Conservation (phyloP, 2,329 filamentous ascomycete genomes). For the Setomelanomma holmii region DNA sequence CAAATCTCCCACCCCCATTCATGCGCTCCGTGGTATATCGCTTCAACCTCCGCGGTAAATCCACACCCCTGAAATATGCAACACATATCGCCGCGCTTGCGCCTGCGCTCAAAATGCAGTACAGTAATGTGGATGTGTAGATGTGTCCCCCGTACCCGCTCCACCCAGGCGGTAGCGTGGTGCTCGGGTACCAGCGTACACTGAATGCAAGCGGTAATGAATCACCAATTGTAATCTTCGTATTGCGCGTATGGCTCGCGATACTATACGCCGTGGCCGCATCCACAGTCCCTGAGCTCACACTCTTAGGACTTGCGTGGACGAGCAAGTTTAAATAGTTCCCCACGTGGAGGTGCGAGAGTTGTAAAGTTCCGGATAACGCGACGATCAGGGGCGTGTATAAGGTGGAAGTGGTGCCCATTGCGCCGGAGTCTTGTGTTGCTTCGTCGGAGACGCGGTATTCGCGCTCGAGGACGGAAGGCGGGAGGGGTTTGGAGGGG, state of each 20-base stretch:
- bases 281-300: constrained; percentile 76
- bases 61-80: constrained; percentile 62
- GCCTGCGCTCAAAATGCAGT: constrained; percentile 56
- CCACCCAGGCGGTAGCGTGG: constrained; percentile 68
- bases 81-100: constrained; percentile 60
- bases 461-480: constrained; percentile 42
- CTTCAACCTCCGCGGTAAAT: constrained; percentile 59
- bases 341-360: constrained; percentile 83
- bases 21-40: constrained; percentile 64
- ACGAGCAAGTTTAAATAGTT: constrained; percentile 89
- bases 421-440: constrained; percentile 44
- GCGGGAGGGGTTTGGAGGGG: constrained; percentile 72
- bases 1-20: constrained; percentile 48
- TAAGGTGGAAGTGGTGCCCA: constrained; percentile 41
- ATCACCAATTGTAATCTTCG: constrained; percentile 85
- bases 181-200: constrained; percentile 85
- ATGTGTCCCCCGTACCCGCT: constrained; percentile 59
- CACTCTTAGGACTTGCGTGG: constrained; percentile 65
- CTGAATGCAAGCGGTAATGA: constrained; percentile 78
- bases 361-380: constrained; percentile 85
- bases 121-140: constrained; percentile 58
- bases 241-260: constrained; percentile 64
- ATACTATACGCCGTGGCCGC: constrained; percentile 88
- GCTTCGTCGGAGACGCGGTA: constrained; percentile 49
- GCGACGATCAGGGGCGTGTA: constrained; percentile 89